Base-by-base conservation (phyloP, 2,329 filamentous ascomycete species). In the Grosmannia huntii region DNA sequence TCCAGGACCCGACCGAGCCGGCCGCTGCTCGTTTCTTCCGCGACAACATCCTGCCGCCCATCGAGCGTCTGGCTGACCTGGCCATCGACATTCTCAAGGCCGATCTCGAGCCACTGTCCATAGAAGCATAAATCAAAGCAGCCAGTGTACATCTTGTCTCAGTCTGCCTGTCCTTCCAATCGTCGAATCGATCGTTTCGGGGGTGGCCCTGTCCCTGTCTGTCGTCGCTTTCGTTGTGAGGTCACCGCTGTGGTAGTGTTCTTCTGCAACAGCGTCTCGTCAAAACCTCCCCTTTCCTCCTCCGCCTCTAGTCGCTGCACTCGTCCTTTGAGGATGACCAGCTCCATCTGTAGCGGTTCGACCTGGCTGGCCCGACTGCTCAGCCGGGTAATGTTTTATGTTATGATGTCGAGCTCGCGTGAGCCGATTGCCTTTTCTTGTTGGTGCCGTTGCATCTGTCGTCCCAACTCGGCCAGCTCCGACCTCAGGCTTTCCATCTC, bases 21-120 rank as follows among this genome's bases (percentile, higher is more conserved):
- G 69, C 70, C 36, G 74, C 71, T 2, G 68, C 65, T n/a, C 65
- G 68, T 1, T 81, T 82, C 62, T 80, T 80, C 63, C 70, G 75
- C 36, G 72, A 70, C 57, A 73, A 71, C n/a, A 74, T 83, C 11
- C 66, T 79, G 25, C 68, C 73, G 58, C 76, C 77, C 36, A 65
- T 83, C 21, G 70, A 72, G 56, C 66, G 68, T n/a, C 64, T 83
- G 57, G 74, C 78, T 3, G 66, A 65, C 2, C 66, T 81, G 36
- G 78, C 77, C 1, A 65, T 73, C 19, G 71, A 71, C 19, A 65
- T 79, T 16, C 65, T 82, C 58, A 67, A 67, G 33, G 63, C 59
- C 4, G 75, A 77, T 59, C 71, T 80, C 6, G 60, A 61, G 49
- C 7, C 12, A 3, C 7, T 46, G 21, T 23, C 44, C 23, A 28